These are phyloP conservation scores for Pisolithus tinctorius DNA, from an alignment of 768 basidiomycete species.

Conservation along the genomic window DNA sequence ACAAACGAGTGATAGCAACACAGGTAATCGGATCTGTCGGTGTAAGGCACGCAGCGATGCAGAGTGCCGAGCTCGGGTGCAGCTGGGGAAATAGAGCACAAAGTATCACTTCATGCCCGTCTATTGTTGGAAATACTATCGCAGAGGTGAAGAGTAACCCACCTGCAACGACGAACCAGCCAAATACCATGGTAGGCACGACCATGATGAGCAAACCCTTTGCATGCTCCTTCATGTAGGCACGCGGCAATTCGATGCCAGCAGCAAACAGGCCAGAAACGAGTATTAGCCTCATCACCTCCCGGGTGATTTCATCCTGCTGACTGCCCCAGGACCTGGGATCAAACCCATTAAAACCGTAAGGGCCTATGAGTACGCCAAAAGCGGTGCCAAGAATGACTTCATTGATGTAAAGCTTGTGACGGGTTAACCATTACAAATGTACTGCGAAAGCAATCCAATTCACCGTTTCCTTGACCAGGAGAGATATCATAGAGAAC, in stretches of 20 bases:
- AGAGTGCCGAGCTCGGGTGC: conserved; percentile 68
- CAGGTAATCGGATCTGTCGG: conserved; percentile 95
- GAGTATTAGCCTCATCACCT: conserved; percentile 83
- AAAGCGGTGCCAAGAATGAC: conserved; percentile 84
- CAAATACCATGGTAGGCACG: conserved; percentile 78
- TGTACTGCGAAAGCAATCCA: background rate
- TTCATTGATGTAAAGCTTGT: conserved; percentile 82
- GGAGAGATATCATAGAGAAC: conserved; percentile 81
- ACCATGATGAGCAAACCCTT: conserved; percentile 65
- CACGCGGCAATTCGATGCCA: conserved; percentile 84
- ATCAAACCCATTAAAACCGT: conserved; percentile 63
- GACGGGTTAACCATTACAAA: background rate
- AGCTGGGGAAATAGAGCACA: conserved; percentile 66
- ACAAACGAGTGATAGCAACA: conserved; percentile 67
- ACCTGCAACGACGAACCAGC: conserved; percentile 76
- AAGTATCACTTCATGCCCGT: conserved; percentile 44
- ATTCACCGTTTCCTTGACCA: conserved; percentile 73
- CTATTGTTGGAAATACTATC: background rate
- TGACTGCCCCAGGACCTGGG: conserved; percentile 65
- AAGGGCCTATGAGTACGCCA: conserved; percentile 58
- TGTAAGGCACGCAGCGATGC: conserved; percentile 84
- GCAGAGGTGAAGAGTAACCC: conserved; percentile 10
- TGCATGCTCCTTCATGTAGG: conserved; percentile 78
- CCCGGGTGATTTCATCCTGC: conserved; percentile 65
- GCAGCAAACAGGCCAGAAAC: conserved; percentile 92